Conservation (phyloP, 2,329 filamentous ascomycete species). For the Fusarium pseudoanthophilum region DNA sequence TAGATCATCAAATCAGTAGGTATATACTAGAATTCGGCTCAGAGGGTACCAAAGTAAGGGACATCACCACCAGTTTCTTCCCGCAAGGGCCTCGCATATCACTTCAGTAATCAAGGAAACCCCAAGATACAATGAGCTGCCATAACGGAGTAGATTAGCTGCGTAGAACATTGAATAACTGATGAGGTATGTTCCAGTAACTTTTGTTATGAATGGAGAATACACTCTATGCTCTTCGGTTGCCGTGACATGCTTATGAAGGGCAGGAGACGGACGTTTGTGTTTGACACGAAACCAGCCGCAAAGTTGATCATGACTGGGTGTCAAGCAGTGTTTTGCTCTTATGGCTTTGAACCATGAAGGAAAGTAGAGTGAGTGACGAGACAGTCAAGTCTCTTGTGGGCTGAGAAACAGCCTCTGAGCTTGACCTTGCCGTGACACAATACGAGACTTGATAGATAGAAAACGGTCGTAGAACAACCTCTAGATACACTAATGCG, state of each 20-base stretch:
- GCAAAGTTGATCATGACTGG: fast-evolving
- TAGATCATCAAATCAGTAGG: no score
- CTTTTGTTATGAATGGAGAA: not conserved
- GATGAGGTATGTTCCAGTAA: fast-evolving
- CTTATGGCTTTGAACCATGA: fast-evolving
- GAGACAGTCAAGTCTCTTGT: not conserved
- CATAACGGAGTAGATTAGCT: not conserved
- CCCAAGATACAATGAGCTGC: fast-evolving
- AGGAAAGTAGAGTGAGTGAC: not conserved
- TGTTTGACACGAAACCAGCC: not conserved
- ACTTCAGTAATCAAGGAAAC: not conserved
- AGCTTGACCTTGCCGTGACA: not conserved
- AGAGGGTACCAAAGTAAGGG: no score
- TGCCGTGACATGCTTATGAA: fast-evolving
- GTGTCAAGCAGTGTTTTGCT: not conserved
- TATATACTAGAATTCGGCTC: fast-evolving
- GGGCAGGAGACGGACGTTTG: not conserved
- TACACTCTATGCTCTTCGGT: not conserved
- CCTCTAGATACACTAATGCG: not conserved
- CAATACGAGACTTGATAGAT: not conserved
- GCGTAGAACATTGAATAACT: fast-evolving
- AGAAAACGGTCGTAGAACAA: not conserved
- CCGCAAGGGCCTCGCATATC: not conserved
- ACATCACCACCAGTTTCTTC: not conserved
- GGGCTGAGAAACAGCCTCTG: not conserved